Base-by-base conservation (phyloP, 306 rosid species). In the Acacia melanoxylon region DNA sequence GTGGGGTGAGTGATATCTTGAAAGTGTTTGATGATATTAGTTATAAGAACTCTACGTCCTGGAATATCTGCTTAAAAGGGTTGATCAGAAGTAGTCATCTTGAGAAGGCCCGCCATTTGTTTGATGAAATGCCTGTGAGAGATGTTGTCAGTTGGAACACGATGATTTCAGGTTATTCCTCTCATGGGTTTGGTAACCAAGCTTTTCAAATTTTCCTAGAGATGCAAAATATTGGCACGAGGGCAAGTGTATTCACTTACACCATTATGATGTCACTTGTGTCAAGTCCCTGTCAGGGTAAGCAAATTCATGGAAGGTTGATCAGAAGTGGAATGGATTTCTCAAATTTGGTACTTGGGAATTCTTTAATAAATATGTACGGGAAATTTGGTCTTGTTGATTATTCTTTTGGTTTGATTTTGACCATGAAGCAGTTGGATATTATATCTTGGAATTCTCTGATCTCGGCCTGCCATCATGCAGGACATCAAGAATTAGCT, bases 61-160 rank as follows among this genome's bases (percentile, higher is more conserved):
- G 92, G 91, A 92, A 92, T 70, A 83, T 92, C 78, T 88, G 79
- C 82, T 81, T 92, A 13, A 92, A 83, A 45, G 94, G 94, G 22
- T 71, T 94, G 59, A 70, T 89, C 6, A 68, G 83, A 77, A 83
- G 84, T 63, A 91, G 92, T 2, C 84, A 89, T 3, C 37, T 87
- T 75, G 83, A 76, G 27, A 81, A 79, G 20, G 97, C 97, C 11
- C 40, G 65, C 71, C 54, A 59, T 52, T 8, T 91, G 90, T 92
- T 91, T 68, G 94, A 83, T 72, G 91, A 40, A 94, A 94, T 94
- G 91, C 92, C 92, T 75, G 87, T 68, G 14, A 91, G 91, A 82
- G 94, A 94, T 68, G 94, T 88, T 3, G 94, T 94, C 78, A 80
- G 88, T 81, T 94, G 98, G 98, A 94, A 94, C 80, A 83, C 93